Percentiles rank a stretch among this genome's conserved stretches.
Conservation (phyloP, 148 eudicot species). For the Pharnaceum exiguum region DNA sequence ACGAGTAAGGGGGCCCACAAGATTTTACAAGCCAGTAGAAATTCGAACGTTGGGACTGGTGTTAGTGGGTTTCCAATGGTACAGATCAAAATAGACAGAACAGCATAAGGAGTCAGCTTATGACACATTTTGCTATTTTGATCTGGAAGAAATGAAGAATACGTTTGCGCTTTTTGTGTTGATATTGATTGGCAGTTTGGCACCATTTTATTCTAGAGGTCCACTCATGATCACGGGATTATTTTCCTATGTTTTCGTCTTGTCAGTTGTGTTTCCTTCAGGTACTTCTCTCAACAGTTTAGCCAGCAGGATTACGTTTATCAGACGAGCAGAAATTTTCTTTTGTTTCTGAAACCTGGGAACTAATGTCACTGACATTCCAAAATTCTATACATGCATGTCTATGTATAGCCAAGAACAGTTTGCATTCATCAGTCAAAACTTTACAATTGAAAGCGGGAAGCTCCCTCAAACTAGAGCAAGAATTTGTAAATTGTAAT, state of each 20-base stretch:
- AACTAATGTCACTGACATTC: no score
- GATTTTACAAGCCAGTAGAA: neutral
- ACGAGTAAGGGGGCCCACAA: slow-evolving; percentile 2
- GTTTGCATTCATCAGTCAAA: no score
- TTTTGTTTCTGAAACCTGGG: no score
- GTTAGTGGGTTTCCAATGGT: slow-evolving; percentile 17
- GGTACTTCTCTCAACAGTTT: no score
- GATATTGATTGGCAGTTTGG: slow-evolving; percentile 15
- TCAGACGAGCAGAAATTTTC: no score
- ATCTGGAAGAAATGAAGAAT: slow-evolving; percentile 1
- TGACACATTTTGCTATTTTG: neutral
- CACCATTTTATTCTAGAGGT: slow-evolving; percentile 7
- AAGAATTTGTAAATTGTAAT: no score
- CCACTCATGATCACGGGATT: slow-evolving; percentile 19
- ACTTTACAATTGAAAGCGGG: no score
- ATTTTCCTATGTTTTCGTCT: neutral
- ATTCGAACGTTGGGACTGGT: slow-evolving; percentile 23
- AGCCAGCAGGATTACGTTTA: no score
- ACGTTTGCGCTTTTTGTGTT: neutral
- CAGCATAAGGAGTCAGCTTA: neutral
- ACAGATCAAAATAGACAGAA: slow-evolving; percentile 8
- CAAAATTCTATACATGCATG: no score
- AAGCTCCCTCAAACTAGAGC: no score
- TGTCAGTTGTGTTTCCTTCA: no score
- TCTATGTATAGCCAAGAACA: no score